Evolutionary conservation across 495 filamentous ascomycete genomes (phyloP), one percentile per base, ranked within the genome.

Genomic region (Tuber melanosporum): DNA sequence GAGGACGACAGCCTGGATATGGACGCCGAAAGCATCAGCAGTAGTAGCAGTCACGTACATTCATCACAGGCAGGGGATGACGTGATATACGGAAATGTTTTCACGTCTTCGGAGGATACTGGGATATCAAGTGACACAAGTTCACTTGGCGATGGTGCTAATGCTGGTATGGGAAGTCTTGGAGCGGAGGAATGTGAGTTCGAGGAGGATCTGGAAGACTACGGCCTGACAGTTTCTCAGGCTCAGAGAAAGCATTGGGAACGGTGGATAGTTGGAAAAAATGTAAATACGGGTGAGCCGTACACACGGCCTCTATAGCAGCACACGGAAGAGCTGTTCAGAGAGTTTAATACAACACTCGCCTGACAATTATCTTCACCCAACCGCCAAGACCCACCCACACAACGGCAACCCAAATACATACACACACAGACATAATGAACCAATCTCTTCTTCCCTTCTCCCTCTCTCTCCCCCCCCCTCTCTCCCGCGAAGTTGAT

Each of bases 61-160:
- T 52, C 77, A 74, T 79, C 76, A 70, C 81, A 82, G 72, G 72
- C 75, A 43, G 80, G 77, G 45, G 80, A 79, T 71, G 81, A 82
- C 47, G 81, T 82, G 69, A 81, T 82, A 80, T 82, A 82, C 69
- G 81, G 81, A 71, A 82, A 82, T 72, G 81, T 82, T 36, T 82
- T 82, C 75, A 82, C 80, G 46, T 80, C 80, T 3, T 82, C 79
- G 17, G 74, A 81, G 26, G 73, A 77, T 70, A 75, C 79, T 73
- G 80, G 80, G n/a, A 78, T 76, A n/a, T 81, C 62, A 45, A 81
- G 79, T 46, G 79, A 75, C 71, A 79, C 75, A 78, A 79, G 77
- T 71, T 80, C 78, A 47, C 79, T 71, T 43, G 78, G 77, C 3
- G 69, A 74, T 70, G 66, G 73, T 76, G 77, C 78, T 80, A 80